Conservation (phyloP, 495 filamentous ascomycete genomes). For the Pyrenula massariospora region DNA sequence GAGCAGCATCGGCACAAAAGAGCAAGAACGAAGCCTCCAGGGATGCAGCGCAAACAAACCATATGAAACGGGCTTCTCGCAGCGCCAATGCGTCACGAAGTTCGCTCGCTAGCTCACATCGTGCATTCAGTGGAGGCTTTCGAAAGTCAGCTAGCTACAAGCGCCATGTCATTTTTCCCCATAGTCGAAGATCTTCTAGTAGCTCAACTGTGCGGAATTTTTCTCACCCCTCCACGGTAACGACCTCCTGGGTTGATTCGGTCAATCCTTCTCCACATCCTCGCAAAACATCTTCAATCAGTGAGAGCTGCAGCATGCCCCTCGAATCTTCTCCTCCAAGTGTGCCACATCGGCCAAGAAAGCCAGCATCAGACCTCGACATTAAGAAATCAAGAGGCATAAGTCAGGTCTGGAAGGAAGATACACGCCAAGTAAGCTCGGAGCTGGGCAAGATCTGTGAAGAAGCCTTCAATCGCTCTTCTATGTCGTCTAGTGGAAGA, state of each 20-base stretch:
- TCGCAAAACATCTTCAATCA: not conserved
- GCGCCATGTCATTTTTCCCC: conserved; percentile 72
- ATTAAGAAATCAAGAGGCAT: conserved; percentile 28
- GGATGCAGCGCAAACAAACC: not conserved
- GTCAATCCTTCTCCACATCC: not conserved
- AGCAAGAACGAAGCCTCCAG: conserved; percentile 9
- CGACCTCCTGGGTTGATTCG: not conserved
- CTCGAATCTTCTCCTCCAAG: not conserved
- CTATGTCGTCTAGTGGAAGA: conserved; percentile 36
- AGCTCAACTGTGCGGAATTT: not conserved
- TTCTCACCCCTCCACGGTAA: not conserved
- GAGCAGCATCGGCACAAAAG: conserved; percentile 25
- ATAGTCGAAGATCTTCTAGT: conserved; percentile 34
- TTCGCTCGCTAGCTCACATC: conserved; percentile 49
- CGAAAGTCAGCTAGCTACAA: conserved; percentile 48
- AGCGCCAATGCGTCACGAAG: conserved; percentile 23
- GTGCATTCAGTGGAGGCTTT: conserved; percentile 37
- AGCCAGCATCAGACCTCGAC: conserved; percentile 7
- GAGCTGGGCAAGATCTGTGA: conserved; percentile 60
- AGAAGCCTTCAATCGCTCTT: conserved; percentile 72
- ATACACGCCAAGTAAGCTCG: conserved; percentile 52
- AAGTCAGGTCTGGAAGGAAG: conserved; percentile 43
- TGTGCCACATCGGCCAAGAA: not conserved
- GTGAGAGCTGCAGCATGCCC: not conserved
- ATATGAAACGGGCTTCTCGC: conserved; percentile 4